Evolutionary conservation across 1,139 yeast genomes (phyloP), one percentile per base, ranked within the genome.

Genomic region (Kluyveromyces sp.): DNA sequence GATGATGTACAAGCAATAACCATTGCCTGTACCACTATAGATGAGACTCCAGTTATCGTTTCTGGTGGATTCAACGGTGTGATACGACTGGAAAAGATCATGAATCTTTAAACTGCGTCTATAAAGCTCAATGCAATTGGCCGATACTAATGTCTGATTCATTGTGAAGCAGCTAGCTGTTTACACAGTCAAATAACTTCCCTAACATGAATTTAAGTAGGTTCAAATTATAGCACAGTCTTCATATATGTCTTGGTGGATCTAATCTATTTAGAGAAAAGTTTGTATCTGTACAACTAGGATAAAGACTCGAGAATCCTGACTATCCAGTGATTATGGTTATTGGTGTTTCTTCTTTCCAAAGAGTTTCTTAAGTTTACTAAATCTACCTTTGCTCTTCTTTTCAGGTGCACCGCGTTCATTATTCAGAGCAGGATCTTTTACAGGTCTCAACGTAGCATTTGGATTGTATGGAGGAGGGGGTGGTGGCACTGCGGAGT

Each of bases 301-400:
- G n/a, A n/a, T n/a, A n/a, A n/a, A n/a, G n/a, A n/a, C n/a, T 30
- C 13, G 17, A 30, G 11, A n/a, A n/a, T 13, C 17, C 15, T 7
- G 7, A 7, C 33, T 13, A 13, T 15, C 6, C 15, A 7, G 7
- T 30, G 33, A 12, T 6, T 12, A 7, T 6, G 12, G 12, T 30
- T 6, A 30, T 32, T 17, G 30, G 9, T 47, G 43, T 29, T 53
- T 54, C 35, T 50, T 56, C 55, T 72, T 71, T 3, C 84, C 83
- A 59, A 81, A 81, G 38, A 81, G 58, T 56, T 77, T 80, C 56
- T 78, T 77, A 45, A 81, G 66, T 56, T 77, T 78, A 7, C 61
- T 65, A 45, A 37, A 37, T 6, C n/a, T 38, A 17, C 15, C 25
- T 13, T 30, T 16, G 28, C 32, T 38, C 20, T 38, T 38, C 30